Conservation (phyloP, 352 stramenopile species). For the Pythium biforme region DNA sequence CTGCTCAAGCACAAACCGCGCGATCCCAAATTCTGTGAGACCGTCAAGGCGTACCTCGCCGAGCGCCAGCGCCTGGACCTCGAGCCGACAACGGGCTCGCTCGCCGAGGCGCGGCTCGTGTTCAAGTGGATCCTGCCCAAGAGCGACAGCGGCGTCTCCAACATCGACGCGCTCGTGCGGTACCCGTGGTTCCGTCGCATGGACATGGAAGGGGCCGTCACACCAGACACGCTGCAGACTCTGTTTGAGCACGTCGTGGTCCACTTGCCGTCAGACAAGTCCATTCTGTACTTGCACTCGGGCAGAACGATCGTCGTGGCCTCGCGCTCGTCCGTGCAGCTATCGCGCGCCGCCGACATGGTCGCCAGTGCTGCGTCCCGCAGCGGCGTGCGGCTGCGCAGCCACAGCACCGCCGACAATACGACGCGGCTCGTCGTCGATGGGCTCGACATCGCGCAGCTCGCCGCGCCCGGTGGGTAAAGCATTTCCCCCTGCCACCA, state of each 20-base stretch:
- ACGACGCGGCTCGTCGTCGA: neutral
- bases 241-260: neutral
- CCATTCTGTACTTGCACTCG: neutral
- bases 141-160: neutral
- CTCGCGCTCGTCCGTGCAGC: neutral
- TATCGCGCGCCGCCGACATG: neutral
- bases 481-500: neutral
- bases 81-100: neutral
- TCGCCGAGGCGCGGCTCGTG: neutral
- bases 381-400: neutral
- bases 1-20: conserved; percentile 7
- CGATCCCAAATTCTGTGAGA: neutral
- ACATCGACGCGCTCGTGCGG: neutral
- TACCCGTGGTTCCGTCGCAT: neutral
- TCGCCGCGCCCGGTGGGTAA: neutral
- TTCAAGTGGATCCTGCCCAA: neutral
- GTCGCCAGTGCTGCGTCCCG: neutral
- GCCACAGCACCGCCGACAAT: neutral
- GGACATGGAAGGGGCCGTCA: neutral
- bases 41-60: neutral
- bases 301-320: neutral
- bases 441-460: neutral
- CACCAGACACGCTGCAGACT: neutral
- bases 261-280: neutral
- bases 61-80: neutral